Evolutionary conservation across 2,329 filamentous ascomycete genomes (phyloP), one percentile per base, ranked within the genome.

Genomic region (Beauveria sp.): DNA sequence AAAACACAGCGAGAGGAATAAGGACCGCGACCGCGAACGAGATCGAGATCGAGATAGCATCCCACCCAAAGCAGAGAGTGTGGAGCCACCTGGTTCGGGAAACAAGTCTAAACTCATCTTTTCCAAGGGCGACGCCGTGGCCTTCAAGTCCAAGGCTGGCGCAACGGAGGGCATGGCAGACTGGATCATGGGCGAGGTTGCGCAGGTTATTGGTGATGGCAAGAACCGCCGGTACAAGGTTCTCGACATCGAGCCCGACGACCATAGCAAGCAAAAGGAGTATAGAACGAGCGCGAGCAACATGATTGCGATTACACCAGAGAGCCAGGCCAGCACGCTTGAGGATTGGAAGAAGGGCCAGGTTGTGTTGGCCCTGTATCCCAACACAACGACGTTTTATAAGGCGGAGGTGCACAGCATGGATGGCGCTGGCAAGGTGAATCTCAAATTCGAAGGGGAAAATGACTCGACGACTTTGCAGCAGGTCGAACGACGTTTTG

Each of bases 361-460:
- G 70, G 83, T 86, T 51, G 90, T 93, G 9, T 78, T 93, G 62
- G 90, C 90, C 0, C 77, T 91, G 62, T 95, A 95, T 69, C 90
- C 90, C 0, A 87, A 91, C 67, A 93, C 90, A 1, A 93, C 90
- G 1, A 93, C 89, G 0, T 93, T 95, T 68, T 95, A 95, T 72
- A 87, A 89, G 71, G 90, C 90, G 1, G 89, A 92, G 67, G 90
- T 93, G 9, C 88, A 90, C 75, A 87, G 87, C 42, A 87, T 84
- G 79, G 78, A 87, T 61, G 77, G 77, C 45, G 72, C 79, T 64
- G 69, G 79, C 46, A 82, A 80, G 64, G 85, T 88, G 48, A 83
- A 83, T 62, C 77, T 93, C 65, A 86, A 90, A 65, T 93, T 93
- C 68, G 90, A 93, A 70, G 89, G 89, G 16, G 89, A 92, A 68